Conservation (phyloP, 176 grass and related monocot species). For the Avena eriantha region DNA sequence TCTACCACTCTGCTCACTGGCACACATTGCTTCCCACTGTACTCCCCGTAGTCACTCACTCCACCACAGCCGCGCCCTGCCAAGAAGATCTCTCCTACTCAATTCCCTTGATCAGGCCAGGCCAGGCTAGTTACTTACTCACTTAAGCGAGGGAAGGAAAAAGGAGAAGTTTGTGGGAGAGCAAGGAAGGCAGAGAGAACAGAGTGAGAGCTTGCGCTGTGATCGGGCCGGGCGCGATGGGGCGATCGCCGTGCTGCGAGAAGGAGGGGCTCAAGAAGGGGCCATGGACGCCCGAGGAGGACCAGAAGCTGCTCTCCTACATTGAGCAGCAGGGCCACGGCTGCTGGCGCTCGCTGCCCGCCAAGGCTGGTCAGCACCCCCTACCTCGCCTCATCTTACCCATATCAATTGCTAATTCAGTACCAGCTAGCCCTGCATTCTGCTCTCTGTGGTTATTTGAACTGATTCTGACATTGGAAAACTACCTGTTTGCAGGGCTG, state of each 20-base stretch:
- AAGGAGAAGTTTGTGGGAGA: not conserved
- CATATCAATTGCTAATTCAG: too few relatives aligned
- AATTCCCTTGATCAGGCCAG: conserved; percentile 44
- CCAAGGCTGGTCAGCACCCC: conserved; percentile 43
- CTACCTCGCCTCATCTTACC: not conserved
- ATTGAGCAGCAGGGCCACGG: conserved; percentile 91
- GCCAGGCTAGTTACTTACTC: not conserved
- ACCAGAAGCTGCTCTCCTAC: conserved; percentile 95
- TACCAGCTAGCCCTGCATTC: conserved; percentile 4
- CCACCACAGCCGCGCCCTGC: not conserved
- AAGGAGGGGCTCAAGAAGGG: conserved; percentile 93
- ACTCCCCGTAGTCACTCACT: conserved; percentile 9
- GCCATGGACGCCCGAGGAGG: conserved; percentile 95
- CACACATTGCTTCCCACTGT: conserved; percentile 17
- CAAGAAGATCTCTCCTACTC: conserved; percentile 46
- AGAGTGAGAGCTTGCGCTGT: not conserved
- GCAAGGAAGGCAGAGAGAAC: not conserved
- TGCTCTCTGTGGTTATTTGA: not conserved
- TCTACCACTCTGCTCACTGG: conserved; percentile 21
- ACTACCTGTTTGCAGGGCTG: conserved; percentile 49
- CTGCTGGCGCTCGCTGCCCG: conserved; percentile 67
- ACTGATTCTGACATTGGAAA: not conserved
- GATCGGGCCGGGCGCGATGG: conserved; percentile 53
- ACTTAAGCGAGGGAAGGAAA: not conserved
- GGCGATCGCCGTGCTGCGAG: conserved; percentile 93